Evolutionary conservation across 139 green algal species (phyloP).

Genomic region (Chlorella sp.): DNA sequence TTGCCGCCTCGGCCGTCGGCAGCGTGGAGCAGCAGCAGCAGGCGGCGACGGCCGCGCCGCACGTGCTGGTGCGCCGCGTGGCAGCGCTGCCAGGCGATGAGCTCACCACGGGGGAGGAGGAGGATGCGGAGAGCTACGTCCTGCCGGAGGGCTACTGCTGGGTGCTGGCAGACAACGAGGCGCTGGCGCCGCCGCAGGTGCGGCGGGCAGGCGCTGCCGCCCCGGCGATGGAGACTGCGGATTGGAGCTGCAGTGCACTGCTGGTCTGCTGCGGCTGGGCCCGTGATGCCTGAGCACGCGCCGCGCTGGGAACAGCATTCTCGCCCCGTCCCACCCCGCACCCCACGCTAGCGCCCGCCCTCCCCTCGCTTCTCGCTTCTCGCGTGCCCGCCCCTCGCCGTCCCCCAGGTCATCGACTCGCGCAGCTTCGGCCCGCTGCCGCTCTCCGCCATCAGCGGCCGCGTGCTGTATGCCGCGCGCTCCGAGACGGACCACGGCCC

Average conservation of each 20-base stretch:
- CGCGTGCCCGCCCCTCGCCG: too few relatives aligned
- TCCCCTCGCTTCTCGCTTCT: too few relatives aligned
- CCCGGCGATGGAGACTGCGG: too few relatives aligned
- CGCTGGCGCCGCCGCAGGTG: slow-evolving; percentile 52
- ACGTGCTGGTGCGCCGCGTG: slow-evolving; percentile 72
- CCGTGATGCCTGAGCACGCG: too few relatives aligned
- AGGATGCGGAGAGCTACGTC: slow-evolving; percentile 9
- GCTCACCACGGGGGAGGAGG: slow-evolving; percentile 57
- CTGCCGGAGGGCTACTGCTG: slow-evolving; percentile 72
- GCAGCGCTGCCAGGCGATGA: slow-evolving; percentile 74
- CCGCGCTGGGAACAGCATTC: too few relatives aligned
- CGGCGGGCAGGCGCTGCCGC: too few relatives aligned
- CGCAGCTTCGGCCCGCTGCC: slow-evolving; percentile 64
- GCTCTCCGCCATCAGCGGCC: slow-evolving; percentile 33
- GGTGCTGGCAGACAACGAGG: slow-evolving; percentile 83
- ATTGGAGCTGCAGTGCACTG: too few relatives aligned
- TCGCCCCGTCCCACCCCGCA: too few relatives aligned
- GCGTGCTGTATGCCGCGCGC: slow-evolving; percentile 38
- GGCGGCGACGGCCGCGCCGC: too few relatives aligned
- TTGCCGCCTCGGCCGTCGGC: slow-evolving; percentile 6
- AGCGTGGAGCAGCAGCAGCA: background rate
- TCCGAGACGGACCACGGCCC: slow-evolving; percentile 34
- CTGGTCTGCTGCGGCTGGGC: too few relatives aligned
- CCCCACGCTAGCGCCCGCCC: too few relatives aligned
- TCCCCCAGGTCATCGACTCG: slow-evolving; percentile 63